A percentile compares a stretch with the other conserved stretches of the same genome.
These are phyloP conservation scores for Tarenaya hassleriana DNA, from an alignment of 345 rosid genomes.

Conservation along the genomic window DNA sequence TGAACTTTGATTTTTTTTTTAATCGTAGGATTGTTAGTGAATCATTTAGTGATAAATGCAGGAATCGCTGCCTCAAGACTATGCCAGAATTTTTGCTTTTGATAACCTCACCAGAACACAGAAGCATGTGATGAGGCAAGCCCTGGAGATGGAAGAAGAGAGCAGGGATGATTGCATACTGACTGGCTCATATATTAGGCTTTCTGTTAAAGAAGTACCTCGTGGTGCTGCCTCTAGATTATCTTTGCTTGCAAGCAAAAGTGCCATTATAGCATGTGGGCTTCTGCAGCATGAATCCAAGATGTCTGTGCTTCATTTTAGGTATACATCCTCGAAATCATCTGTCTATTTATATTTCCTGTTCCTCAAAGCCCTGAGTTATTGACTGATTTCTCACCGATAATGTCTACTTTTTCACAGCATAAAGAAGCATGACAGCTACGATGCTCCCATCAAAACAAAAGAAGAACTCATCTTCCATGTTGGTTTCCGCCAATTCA, in stretches of 20 bases:
- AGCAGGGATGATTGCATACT: conserved; percentile 47
- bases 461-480: conserved; percentile 90
- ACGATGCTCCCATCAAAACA: conserved; percentile 70
- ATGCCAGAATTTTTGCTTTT: conserved; percentile 85
- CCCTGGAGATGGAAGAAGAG: conserved; percentile 48
- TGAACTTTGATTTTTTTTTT: conserved; percentile 11
- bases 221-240: conserved; percentile 49
- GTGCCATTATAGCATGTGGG: conserved; percentile 65
- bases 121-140: conserved; percentile 68
- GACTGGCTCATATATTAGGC: conserved; percentile 58
- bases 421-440: conserved; percentile 69
- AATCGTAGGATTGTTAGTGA: conserved; percentile 6
- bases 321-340: conserved; percentile 34
- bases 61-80: conserved; percentile 93
- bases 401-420: conserved; percentile 35
- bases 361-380: conserved; percentile 8
- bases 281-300: conserved; percentile 95
- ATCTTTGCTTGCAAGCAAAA: conserved; percentile 33
- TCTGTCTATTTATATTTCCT: conserved; percentile 6
- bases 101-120: conserved; percentile 78
- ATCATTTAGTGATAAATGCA: conserved; percentile 31
- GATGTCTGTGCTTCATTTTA: conserved; percentile 95
- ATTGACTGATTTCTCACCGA: conserved; percentile 13
- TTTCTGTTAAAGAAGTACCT: conserved; percentile 72
- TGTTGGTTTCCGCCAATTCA: conserved; percentile 89